Base-by-base conservation (phyloP, 202 grass and related monocot genomes). In the Alloteropsis angusta region DNA sequence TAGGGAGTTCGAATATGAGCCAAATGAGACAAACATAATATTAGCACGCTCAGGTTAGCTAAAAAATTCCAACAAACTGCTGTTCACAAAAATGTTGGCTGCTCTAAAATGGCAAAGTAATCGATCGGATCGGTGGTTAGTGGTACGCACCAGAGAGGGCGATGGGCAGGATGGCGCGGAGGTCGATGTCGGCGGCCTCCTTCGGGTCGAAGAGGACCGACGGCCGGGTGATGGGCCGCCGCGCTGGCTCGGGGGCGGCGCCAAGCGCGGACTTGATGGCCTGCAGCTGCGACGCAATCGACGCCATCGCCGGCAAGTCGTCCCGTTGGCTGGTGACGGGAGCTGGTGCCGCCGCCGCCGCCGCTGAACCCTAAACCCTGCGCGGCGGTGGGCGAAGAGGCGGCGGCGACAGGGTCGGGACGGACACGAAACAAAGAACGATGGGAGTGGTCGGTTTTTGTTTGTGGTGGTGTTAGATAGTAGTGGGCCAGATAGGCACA, bases 121-220 rank as follows among this genome's bases (percentile, higher is more conserved):
- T 23, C 58, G 47, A 72, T 14, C 0, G 36, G 21, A 8, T 6
- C 5, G 12, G 19, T 26, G 36, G 17, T 19, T 74, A 13, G 35
- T 21, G 71, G 2, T 70, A 15, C 23, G 59, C 28, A 94, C 95
- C 92, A 1, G 92, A 94, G 3, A 90, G 71, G 14, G 95, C 89
- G 22, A 89, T 94, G 23, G 89, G 91, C 4, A 98, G 87, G 82
- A 95, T 89, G 21, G 87, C 62, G 38, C 88, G 80, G 60, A 90
- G 87, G 87, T 95, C 92, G 65, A 93, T 87, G 58, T 95, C 92
- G 7, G 92, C 84, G 38, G 92, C 95, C 45, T 90, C 89, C 68
- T 87, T 92, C 3, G 85, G 80, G 54, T 88, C 85, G 78, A 88
- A 94, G 37, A 98, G 80, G 56, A 98, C 82, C n/a, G 89, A 92